Evolutionary conservation across 768 basidiomycete species (phyloP), one percentile per base, ranked within the genome.

Genomic region (Mycena epipterygia): DNA sequence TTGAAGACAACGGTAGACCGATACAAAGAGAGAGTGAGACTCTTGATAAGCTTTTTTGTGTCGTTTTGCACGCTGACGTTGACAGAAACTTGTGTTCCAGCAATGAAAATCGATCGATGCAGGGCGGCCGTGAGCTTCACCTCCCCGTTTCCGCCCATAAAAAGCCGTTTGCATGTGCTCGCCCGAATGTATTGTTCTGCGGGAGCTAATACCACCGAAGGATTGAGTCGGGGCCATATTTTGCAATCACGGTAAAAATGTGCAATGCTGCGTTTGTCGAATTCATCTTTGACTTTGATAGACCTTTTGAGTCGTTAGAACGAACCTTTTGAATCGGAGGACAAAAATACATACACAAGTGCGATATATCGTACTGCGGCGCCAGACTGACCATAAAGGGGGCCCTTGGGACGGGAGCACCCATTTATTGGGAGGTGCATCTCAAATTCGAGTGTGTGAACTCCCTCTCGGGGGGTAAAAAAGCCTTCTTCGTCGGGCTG

Each of bases 221-320:
- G 88, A 66, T 94, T 86, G 23, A 96, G 80, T 52, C 88, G 89
- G 1, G 95, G 95, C 89, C 91, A 95, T 32, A 97, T 83, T 61
- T 91, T 89, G 79, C 95, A 91, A 52, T 90, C 83, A 12, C 96
- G 90, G 79, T 96, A 97, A 79, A 97, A 96, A 80, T 98, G 96
- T 5, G 95, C 92, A 37, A 97, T 91, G 4, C 93, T 94, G 17
- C 89, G 86, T 73, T 86, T 87, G 30, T 84, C 82, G 5, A 88
- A 88, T 19, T 84, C 80, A 61, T 94, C 90, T 78, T 92, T 93
- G 66, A 97, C 87, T 79, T 92, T 93, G 73, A 95, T 81, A 13
- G 93, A 93, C 7, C 93, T 93, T 69, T 7, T 49, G 55, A 63
- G 8, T 66, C 23, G 29, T 64, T 25, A 49, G 58, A 64, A 65